A percentile compares a stretch with the other conserved stretches of the same genome.
Evolutionary conservation across 108 stramenopile species (phyloP).

Genomic region (Skeletonema tropicum): DNA sequence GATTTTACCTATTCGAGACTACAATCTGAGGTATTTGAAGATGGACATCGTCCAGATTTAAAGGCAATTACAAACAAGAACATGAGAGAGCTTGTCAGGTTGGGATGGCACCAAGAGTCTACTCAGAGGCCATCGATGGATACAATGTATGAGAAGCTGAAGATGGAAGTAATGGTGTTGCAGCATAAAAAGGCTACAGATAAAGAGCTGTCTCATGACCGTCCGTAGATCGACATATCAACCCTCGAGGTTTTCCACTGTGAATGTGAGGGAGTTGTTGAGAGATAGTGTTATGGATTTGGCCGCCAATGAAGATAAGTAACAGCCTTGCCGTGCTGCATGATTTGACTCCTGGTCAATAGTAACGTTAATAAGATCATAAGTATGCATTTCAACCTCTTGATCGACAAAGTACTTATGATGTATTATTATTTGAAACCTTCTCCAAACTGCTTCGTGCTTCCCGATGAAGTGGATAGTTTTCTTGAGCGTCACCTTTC

Average conservation of each 20-base stretch:
- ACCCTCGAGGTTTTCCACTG: background rate
- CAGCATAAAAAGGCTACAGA: background rate
- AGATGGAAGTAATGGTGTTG: slow-evolving; percentile 7
- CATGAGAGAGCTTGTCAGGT: slow-evolving; percentile 14
- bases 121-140: slow-evolving; percentile 32
- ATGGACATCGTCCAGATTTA: slow-evolving; percentile 28
- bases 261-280: slow-evolving; percentile 25
- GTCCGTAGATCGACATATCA: slow-evolving; percentile 41
- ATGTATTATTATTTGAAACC: background rate
- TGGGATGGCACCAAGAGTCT: slow-evolving; percentile 41
- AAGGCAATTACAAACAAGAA: slow-evolving; percentile 24
- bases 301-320: background rate
- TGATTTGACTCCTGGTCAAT: too few species aligned
- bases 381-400: too few species aligned
- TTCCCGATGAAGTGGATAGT: background rate
- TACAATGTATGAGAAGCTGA: slow-evolving; percentile 31
- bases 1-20: slow-evolving; percentile 29
- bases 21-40: slow-evolving; percentile 26
- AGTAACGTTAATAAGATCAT: too few species aligned
- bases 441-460: background rate
- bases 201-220: slow-evolving; percentile 18
- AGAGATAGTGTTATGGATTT: background rate
- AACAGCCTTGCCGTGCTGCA: too few species aligned
- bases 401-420: too few species aligned
- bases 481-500: background rate